Conservation (phyloP, 495 filamentous ascomycete genomes). For the Penicillium herquei region DNA sequence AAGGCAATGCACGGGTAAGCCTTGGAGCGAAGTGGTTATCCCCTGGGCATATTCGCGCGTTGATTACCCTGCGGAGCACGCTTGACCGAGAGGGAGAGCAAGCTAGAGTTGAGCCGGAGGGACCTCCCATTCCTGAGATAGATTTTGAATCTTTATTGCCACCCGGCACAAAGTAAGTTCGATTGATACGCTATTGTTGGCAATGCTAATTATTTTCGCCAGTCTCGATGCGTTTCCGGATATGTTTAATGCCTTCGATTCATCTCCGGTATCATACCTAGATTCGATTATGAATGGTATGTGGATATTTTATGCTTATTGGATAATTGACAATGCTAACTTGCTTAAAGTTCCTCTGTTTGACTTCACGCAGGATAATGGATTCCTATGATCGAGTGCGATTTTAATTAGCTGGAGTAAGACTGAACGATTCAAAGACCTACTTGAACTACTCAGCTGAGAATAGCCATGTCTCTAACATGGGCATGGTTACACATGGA, state of each 20-base stretch:
- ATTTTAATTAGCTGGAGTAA: background rate
- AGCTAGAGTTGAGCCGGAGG: constrained; percentile 4
- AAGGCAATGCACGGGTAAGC: constrained; percentile 5
- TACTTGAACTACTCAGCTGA: no score
- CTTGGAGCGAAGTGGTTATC: constrained; percentile 33
- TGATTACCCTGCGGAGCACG: constrained; percentile 29
- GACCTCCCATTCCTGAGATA: background rate
- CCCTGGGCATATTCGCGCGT: constrained; percentile 31
- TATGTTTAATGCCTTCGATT: constrained; percentile 15
- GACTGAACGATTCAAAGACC: background rate
- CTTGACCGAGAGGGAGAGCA: constrained; percentile 18
- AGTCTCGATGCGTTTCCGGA: constrained; percentile 10
- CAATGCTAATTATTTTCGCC: constrained; percentile 2
- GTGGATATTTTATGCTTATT: background rate
- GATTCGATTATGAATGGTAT: constrained; percentile 41
- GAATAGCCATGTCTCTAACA: no score
- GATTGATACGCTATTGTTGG: no score
- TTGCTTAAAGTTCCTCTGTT: constrained; percentile 24
- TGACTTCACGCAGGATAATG: constrained; percentile 25
- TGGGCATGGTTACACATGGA: no score
- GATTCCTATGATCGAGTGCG: constrained; percentile 9
- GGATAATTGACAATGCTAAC: constrained; percentile 2
- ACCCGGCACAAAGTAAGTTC: background rate
- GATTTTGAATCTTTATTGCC: background rate
- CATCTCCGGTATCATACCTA: constrained; percentile 33